phyloP scores from a whole-genome alignment of 805 yeast species.

The Yarrowia sp. region DNA sequence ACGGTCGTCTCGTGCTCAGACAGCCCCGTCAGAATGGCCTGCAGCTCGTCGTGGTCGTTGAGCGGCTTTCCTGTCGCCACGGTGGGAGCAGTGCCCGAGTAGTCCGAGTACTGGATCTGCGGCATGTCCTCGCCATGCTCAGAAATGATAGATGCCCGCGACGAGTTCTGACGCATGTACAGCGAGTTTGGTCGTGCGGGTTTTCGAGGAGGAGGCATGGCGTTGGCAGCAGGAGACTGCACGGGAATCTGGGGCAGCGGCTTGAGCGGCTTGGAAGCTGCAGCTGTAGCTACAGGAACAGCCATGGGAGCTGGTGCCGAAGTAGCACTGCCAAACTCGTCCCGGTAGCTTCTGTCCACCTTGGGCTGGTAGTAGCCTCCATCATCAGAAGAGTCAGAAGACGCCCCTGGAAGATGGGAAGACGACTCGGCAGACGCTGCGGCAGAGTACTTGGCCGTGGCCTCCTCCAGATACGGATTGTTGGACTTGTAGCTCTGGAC shows the following conservation, averaged over 20 bases:
- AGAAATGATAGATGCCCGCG: constrained; percentile 1
- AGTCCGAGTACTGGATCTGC: constrained; percentile 5
- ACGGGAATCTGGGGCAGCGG: constrained; percentile 3
- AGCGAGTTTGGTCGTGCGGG: constrained; percentile 26
- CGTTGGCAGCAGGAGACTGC: neutral
- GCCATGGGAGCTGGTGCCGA: neutral
- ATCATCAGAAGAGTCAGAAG: constrained; percentile 10
- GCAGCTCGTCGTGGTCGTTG: constrained; percentile 34
- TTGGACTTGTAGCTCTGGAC: constrained; percentile 25
- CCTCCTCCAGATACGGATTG: constrained; percentile 18
- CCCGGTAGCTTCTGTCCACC: neutral
- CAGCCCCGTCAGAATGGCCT: constrained; percentile 39
- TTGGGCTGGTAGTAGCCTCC: constrained; percentile 15
- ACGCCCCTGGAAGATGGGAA: neutral
- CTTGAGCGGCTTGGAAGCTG: constrained; percentile 2
- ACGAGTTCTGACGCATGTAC: constrained; percentile 5
- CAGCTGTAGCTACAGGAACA: neutral
- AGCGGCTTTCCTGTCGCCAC: constrained; percentile 13
- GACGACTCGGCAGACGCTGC: neutral
- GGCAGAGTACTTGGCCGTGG: constrained; percentile 5
- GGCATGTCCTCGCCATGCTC: constrained; percentile 13
- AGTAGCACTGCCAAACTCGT: neutral
- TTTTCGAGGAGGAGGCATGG: constrained; percentile 19
- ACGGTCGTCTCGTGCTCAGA: constrained; percentile 37
- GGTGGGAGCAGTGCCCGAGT: neutral